Percentiles rank a stretch among this genome's conserved stretches.
Conservation (phyloP, 2,329 filamentous ascomycete species). For the Talaromyces sp. region DNA sequence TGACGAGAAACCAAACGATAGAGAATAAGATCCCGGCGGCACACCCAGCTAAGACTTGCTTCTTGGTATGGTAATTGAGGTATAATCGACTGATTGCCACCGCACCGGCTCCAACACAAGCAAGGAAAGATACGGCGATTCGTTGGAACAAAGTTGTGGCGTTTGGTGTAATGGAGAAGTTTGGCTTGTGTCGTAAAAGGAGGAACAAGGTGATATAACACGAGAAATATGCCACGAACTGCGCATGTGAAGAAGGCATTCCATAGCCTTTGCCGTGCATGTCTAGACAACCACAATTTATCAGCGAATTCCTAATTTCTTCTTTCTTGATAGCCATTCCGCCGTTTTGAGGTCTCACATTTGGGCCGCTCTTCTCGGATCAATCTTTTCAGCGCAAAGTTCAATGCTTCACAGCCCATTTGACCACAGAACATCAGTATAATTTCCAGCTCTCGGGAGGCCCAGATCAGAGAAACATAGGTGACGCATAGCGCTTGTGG, state of each 20-base stretch:
- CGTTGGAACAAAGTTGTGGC: slow-evolving; percentile 49
- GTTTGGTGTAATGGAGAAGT: slow-evolving; percentile 37
- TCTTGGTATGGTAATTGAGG: slow-evolving; percentile 83
- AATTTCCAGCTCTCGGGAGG: slow-evolving; percentile 85
- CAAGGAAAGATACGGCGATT: slow-evolving; percentile 51
- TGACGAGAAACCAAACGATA: slow-evolving; percentile 71
- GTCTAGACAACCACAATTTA: slow-evolving; percentile 37
- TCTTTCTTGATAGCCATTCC: background rate
- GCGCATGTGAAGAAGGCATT: slow-evolving; percentile 93
- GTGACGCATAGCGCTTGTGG: slow-evolving; percentile 86
- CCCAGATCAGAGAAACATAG: slow-evolving; percentile 86
- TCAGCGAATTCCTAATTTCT: background rate
- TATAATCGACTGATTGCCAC: slow-evolving; percentile 85
- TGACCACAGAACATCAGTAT: slow-evolving; percentile 87
- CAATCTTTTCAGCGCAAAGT: slow-evolving; percentile 80
- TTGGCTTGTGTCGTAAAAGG: slow-evolving; percentile 69
- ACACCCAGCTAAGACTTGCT: slow-evolving; percentile 78
- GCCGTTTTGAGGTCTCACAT: slow-evolving; percentile 47
- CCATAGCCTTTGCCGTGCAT: slow-evolving; percentile 90
- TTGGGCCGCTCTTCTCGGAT: slow-evolving; percentile 88
- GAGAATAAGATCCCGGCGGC: slow-evolving; percentile 66
- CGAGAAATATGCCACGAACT: slow-evolving; percentile 91
- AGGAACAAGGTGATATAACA: slow-evolving; percentile 80
- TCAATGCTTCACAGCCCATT: slow-evolving; percentile 83
- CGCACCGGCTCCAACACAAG: slow-evolving; percentile 55